A percentile compares a stretch with the other conserved stretches of the same genome.
These are phyloP conservation scores for Botrytis paeoniae DNA, from an alignment of 2,329 filamentous ascomycete genomes.

Conservation along the genomic window DNA sequence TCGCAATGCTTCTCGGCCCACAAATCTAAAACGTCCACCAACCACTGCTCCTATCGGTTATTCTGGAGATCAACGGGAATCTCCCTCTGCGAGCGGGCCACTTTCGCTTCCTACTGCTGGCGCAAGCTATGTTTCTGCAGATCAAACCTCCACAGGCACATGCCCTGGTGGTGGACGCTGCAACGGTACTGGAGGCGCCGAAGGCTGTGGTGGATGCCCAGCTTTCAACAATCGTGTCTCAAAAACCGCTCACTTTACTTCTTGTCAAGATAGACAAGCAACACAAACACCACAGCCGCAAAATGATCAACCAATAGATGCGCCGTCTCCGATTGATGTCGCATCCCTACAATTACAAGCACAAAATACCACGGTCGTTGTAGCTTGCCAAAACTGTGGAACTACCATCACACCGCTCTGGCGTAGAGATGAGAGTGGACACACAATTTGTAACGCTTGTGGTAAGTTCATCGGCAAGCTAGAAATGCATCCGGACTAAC, in stretches of 20 bases:
- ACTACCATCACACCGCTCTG: constrained; percentile 96
- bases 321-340: constrained; percentile 48
- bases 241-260: constrained; percentile 73
- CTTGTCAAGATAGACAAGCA: constrained; percentile 39
- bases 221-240: constrained; percentile 96
- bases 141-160: constrained; percentile 74
- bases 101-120: constrained; percentile 41
- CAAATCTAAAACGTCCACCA: constrained; percentile 78
- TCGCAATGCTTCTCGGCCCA: constrained; percentile 84
- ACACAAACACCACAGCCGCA: constrained; percentile 29
- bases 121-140: constrained; percentile 74
- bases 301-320: constrained; percentile 34
- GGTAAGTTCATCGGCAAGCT: constrained; percentile 56
- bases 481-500: constrained; percentile 23
- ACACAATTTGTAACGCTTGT: constrained; percentile 98
- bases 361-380: constrained; percentile 60
- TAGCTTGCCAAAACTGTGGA: constrained; percentile 94
- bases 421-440: constrained; percentile 89
- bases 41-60: constrained; percentile 40
- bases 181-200: constrained; percentile 92
- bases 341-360: constrained; percentile 45
- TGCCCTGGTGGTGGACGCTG: constrained; percentile 93
- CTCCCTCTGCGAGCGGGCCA: constrained; percentile 38
- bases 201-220: constrained; percentile 92
- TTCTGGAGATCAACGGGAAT: constrained; percentile 31